A percentile compares a stretch with the other conserved stretches of the same genome.
Conservation (phyloP, 2,329 filamentous ascomycete genomes). For the Mariannaea sp. region DNA sequence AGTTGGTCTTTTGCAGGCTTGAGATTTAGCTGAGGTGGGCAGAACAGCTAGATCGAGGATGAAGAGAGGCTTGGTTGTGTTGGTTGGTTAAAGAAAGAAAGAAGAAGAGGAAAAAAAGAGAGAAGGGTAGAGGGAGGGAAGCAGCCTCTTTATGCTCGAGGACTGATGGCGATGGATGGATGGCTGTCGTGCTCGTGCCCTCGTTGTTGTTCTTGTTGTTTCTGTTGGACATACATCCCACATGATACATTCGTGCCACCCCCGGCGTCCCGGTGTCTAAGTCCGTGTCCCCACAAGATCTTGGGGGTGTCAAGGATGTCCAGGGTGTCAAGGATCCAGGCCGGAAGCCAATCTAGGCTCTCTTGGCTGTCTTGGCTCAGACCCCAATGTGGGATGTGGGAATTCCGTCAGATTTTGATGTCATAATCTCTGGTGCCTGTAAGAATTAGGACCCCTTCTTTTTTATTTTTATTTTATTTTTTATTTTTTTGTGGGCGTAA, state of each 20-base stretch:
- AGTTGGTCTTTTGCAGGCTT: slow-evolving; percentile 8
- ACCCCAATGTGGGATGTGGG: slow-evolving; percentile 26
- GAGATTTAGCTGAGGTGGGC: slow-evolving; percentile 34
- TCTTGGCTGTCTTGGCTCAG: no score
- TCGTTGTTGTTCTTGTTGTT: slow-evolving; percentile 19
- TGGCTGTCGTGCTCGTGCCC: no score
- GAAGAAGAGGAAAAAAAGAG: slow-evolving; percentile 13
- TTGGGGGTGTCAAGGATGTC: no score
- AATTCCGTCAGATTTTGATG: no score
- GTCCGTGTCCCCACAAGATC: slow-evolving; percentile 14
- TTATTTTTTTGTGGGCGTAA: no score
- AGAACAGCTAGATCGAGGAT: slow-evolving; percentile 29
- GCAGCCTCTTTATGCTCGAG: slow-evolving; percentile 38
- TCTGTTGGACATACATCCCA: slow-evolving; percentile 16
- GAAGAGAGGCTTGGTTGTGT: slow-evolving; percentile 22
- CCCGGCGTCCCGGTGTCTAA: slow-evolving; percentile 20
- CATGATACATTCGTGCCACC: slow-evolving; percentile 24
- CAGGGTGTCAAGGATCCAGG: no score
- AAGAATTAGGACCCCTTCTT: no score
- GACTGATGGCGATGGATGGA: slow-evolving; percentile 16
- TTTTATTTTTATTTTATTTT: no score
- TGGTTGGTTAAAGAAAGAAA: slow-evolving; percentile 26
- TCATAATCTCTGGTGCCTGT: no score
- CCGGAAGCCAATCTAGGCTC: no score
- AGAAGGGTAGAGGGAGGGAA: slow-evolving; percentile 29